A percentile compares a stretch with the other conserved stretches of the same genome.
These are phyloP conservation scores for Jaminaea rosea DNA, from an alignment of 1,284 basidiomycete genomes.

Conservation along the genomic window DNA sequence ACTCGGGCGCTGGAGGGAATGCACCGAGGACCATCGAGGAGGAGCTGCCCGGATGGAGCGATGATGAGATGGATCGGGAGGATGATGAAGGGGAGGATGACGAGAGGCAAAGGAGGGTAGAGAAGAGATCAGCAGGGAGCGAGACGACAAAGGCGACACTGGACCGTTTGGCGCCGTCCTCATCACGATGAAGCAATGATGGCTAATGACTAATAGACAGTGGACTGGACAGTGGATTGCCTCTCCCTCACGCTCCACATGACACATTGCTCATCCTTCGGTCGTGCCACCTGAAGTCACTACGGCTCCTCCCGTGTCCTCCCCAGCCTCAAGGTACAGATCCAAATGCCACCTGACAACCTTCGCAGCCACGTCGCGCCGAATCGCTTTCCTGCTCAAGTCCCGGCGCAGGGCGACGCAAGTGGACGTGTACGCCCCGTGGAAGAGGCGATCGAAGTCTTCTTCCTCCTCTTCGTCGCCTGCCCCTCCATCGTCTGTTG, in stretches of 20 bases:
- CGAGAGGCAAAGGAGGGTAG: not conserved
- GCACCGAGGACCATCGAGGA: constrained; percentile 24
- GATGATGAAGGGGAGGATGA: constrained; percentile 1
- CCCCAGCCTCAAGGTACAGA: constrained; percentile 8
- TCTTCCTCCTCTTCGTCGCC: constrained; percentile 13
- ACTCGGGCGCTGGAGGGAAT: constrained; percentile 3
- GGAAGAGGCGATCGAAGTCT: constrained; percentile 30
- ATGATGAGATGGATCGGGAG: constrained; percentile 18
- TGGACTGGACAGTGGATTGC: not conserved
- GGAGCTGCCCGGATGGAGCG: constrained; percentile 28
- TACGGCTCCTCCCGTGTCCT: not conserved
- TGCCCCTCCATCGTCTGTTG: constrained; percentile 4
- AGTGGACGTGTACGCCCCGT: constrained; percentile 26
- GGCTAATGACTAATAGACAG: not conserved
- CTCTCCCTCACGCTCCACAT: not conserved
- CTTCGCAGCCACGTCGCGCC: constrained; percentile 1
- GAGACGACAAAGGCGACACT: not conserved
- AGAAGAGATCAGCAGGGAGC: not conserved
- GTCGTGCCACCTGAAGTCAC: not conserved
- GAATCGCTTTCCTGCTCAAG: not conserved
- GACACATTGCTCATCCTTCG: not conserved
- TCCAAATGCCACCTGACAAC: constrained; percentile 5
- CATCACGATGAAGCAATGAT: not conserved
- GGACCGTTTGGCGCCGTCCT: not conserved
- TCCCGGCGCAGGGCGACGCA: constrained; percentile 3